Conservation (phyloP, 352 stramenopile genomes). For the Phytophthora syringae region DNA sequence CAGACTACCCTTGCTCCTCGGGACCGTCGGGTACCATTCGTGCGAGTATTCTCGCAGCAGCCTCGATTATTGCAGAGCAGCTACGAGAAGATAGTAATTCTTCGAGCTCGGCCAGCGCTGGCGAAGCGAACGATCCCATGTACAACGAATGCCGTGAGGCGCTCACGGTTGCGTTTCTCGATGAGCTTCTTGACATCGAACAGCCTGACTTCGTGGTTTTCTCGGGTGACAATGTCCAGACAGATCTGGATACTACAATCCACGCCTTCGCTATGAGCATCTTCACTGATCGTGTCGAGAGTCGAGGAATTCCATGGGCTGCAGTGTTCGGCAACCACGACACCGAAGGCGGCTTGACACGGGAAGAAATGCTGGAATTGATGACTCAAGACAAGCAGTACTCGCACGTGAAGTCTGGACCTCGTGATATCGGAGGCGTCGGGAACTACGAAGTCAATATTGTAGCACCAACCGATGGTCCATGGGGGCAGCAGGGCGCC, state of each 20-base stretch:
- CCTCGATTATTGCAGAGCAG: constrained; percentile 32
- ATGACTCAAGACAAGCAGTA: constrained; percentile 41
- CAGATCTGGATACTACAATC: constrained; percentile 20
- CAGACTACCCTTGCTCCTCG: constrained; percentile 38
- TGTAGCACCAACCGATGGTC: constrained; percentile 41
- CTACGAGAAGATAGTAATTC: constrained; percentile 30
- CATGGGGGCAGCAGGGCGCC: constrained; percentile 39
- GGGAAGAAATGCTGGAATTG: constrained; percentile 49
- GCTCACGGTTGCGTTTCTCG: constrained; percentile 56
- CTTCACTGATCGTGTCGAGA: constrained; percentile 46
- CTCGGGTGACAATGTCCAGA: constrained; percentile 68
- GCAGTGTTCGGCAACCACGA: constrained; percentile 78
- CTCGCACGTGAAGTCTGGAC: constrained; percentile 59
- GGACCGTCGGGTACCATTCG: constrained; percentile 25
- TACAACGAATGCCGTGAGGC: constrained; percentile 52
- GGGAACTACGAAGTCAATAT: constrained; percentile 73
- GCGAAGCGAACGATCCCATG: constrained; percentile 26
- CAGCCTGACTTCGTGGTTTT: constrained; percentile 75
- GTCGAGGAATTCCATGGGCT: constrained; percentile 55
- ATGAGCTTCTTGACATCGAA: constrained; percentile 62
- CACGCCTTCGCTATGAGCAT: constrained; percentile 42
- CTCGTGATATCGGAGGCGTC: constrained; percentile 52
- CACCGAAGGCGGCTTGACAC: constrained; percentile 48
- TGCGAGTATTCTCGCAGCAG: constrained; percentile 31
- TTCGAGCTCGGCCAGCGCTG: constrained; percentile 19